A percentile compares a stretch with the other conserved stretches of the same genome.
These are phyloP conservation scores for Candida saitoana DNA, from an alignment of 805 yeast species.

Conservation along the genomic window DNA sequence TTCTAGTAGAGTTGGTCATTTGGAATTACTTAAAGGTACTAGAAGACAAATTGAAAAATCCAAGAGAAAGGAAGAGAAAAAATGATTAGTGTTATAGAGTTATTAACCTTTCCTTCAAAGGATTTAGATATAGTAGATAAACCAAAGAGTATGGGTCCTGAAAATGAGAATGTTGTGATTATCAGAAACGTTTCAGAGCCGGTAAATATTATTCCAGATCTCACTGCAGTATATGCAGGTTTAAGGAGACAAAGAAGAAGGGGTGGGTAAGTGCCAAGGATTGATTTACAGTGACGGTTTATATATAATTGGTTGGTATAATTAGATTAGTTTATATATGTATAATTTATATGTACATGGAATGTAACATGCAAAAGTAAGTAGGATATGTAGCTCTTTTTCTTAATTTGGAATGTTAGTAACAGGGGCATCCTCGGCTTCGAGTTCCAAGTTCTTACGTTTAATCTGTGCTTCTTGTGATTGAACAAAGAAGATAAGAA, in stretches of 20 bases:
- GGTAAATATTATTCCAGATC: conserved; percentile 10
- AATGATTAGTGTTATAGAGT: background rate
- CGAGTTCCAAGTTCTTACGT: conserved; percentile 53
- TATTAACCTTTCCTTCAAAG: conserved; percentile 4
- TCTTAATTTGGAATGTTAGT: conserved; percentile 40
- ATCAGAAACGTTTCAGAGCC: background rate
- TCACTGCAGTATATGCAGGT: conserved; percentile 11
- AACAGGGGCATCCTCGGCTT: conserved; percentile 58
- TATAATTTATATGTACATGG: too few relatives aligned
- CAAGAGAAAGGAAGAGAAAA: conserved; percentile 32
- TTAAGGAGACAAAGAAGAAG: background rate
- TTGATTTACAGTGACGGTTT: too few relatives aligned
- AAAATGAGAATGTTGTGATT: background rate
- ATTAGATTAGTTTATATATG: too few relatives aligned
- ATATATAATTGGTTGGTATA: too few relatives aligned
- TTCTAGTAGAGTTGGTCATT: conserved; percentile 88
- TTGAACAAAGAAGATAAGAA: conserved; percentile 43
- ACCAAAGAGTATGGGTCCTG: background rate
- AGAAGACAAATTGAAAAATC: conserved; percentile 75
- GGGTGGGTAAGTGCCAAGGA: background rate
- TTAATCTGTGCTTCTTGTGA: conserved; percentile 38
- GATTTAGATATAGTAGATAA: background rate
- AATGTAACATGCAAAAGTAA: too few relatives aligned
- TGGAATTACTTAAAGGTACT: conserved; percentile 86
- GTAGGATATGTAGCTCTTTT: too few relatives aligned